A percentile compares a stretch with the other conserved stretches of the same genome.
Evolutionary conservation across 2,329 filamentous ascomycete species (phyloP).

Genomic region (Fusarium mangiferae): DNA sequence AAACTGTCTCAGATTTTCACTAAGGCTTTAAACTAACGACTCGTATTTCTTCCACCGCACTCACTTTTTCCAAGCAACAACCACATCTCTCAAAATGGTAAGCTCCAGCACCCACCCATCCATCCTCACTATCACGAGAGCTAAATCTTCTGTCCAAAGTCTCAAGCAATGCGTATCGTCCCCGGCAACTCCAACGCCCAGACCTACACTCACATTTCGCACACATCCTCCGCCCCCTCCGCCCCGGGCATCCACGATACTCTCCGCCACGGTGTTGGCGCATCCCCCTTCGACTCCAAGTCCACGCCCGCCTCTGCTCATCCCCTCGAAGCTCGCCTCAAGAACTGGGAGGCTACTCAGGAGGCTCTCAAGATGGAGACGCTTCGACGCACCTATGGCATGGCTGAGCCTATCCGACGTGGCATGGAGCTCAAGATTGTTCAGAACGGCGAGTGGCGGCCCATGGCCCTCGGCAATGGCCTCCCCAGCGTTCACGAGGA

Average conservation of each 20-base stretch:
- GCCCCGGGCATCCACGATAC: slow-evolving; percentile 94
- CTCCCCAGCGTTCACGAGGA: slow-evolving; percentile 84
- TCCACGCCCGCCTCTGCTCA: slow-evolving; percentile 71
- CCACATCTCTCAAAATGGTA: slow-evolving; percentile 60
- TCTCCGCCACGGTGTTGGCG: slow-evolving; percentile 83
- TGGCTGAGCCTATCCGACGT: slow-evolving; percentile 90
- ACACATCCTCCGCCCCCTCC: slow-evolving; percentile 80
- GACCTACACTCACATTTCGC: slow-evolving; percentile 70
- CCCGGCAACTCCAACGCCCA: slow-evolving; percentile 75
- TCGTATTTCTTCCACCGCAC: neutral
- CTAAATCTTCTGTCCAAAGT: slow-evolving; percentile 36
- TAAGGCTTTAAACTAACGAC: neutral
- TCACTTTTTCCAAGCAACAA: neutral
- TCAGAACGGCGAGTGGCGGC: slow-evolving; percentile 81
- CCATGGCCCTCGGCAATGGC: slow-evolving; percentile 71
- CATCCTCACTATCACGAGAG: slow-evolving; percentile 13
- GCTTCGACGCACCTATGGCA: slow-evolving; percentile 86
- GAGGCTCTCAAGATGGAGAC: slow-evolving; percentile 88
- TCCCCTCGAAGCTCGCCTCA: slow-evolving; percentile 90
- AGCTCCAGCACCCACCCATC: slow-evolving; percentile 38
- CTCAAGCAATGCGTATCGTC: slow-evolving; percentile 87
- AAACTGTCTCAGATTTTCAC: neutral
- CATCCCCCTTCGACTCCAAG: slow-evolving; percentile 62
- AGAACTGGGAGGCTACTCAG: slow-evolving; percentile 90
- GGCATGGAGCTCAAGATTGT: slow-evolving; percentile 97